Conservation (phyloP, 1,139 yeast species). For the Protomyces macrosporus region DNA sequence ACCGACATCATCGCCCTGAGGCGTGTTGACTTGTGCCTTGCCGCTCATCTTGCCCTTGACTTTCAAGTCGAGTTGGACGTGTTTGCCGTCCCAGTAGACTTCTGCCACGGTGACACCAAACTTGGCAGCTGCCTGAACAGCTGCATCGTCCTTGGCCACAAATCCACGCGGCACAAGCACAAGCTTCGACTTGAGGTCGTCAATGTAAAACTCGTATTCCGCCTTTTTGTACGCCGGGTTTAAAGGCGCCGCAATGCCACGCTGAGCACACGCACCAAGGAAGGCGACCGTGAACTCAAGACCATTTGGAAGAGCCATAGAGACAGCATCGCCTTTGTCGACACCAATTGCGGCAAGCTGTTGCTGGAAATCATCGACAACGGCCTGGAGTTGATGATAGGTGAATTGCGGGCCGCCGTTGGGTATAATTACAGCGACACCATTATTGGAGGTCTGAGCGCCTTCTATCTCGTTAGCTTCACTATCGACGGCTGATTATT, state of each 20-base stretch:
- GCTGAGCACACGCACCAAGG: conserved; percentile 51
- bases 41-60: conserved; percentile 34
- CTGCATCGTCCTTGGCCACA: conserved; percentile 37
- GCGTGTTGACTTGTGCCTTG: conserved; percentile 43
- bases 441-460: conserved; percentile 2
- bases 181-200: conserved; percentile 53
- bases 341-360: conserved; percentile 25
- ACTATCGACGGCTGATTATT: neutral
- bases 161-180: conserved; percentile 53
- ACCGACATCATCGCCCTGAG: conserved; percentile 50
- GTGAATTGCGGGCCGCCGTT: conserved; percentile 19
- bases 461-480: conserved; percentile 5
- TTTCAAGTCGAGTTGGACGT: conserved; percentile 44
- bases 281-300: conserved; percentile 54
- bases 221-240: conserved; percentile 54
- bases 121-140: conserved; percentile 49
- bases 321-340: conserved; percentile 41
- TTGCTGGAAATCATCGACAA: conserved; percentile 20
- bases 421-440: conserved; percentile 15
- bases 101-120: conserved; percentile 50
- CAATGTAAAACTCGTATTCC: conserved; percentile 59
- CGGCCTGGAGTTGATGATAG: conserved; percentile 18
- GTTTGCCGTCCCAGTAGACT: conserved; percentile 44
- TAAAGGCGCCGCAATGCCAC: conserved; percentile 59
- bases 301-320: conserved; percentile 56